phyloP scores from a whole-genome alignment of 2,329 filamentous ascomycete species.

The Monosporascus sp. region DNA sequence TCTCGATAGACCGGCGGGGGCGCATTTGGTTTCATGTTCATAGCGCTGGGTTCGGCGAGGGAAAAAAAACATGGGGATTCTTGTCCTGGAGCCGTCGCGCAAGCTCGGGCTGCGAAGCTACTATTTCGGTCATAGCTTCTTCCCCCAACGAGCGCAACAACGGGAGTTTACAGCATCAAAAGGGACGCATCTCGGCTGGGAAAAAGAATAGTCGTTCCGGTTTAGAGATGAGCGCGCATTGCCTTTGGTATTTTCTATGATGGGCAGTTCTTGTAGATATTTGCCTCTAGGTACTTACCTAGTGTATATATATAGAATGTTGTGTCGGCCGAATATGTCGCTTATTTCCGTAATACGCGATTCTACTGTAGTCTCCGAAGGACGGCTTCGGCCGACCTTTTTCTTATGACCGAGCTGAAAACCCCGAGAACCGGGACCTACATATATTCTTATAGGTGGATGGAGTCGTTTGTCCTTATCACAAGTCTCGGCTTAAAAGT shows the following conservation, averaged over 20 bases:
- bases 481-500: too few species aligned
- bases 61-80: background rate
- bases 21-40: background rate
- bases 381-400: too few species aligned
- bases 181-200: background rate
- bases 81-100: background rate
- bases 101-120: background rate
- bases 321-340: background rate
- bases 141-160: background rate
- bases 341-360: too few species aligned
- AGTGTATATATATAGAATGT: background rate
- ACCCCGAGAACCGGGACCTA: too few species aligned
- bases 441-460: too few species aligned
- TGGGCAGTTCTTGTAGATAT: background rate
- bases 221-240: background rate
- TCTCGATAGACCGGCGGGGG: background rate
- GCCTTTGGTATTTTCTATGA: background rate
- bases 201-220: background rate
- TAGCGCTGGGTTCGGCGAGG: background rate
- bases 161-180: background rate
- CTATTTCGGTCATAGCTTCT: background rate
- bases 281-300: background rate
- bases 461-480: too few species aligned
- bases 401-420: too few species aligned
- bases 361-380: too few species aligned